Evolutionary conservation across 192 early-diverging fungal species (phyloP).

Genomic region (Backusella sp.): DNA sequence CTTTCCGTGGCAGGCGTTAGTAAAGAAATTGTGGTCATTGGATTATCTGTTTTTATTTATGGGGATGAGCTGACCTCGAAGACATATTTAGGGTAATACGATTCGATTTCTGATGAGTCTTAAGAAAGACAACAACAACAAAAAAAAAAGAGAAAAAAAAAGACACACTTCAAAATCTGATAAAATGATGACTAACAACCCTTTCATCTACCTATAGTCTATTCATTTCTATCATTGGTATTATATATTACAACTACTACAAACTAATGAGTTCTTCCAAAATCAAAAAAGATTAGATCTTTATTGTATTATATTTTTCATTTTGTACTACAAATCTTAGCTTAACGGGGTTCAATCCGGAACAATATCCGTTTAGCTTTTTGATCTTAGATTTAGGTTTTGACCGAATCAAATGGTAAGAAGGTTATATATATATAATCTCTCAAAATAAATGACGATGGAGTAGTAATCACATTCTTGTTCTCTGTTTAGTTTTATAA

Average conservation of each 20-base stretch:
- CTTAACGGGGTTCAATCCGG: conserved; percentile 1
- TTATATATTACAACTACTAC: conserved; percentile 43
- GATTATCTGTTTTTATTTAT: conserved; percentile 65
- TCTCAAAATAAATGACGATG: conserved; percentile 10
- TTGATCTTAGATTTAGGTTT: conserved; percentile 7
- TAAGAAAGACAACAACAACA: neutral
- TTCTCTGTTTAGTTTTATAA: conserved; percentile 1
- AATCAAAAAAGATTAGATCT: neutral
- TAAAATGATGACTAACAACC: neutral
- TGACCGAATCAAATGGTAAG: neutral
- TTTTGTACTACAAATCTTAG: conserved; percentile 3
- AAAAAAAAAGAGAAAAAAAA: neutral
- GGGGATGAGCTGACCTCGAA: conserved; percentile 65
- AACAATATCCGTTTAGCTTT: neutral
- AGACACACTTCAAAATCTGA: neutral
- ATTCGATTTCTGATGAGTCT: neutral
- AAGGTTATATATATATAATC: neutral
- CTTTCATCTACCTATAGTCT: neutral
- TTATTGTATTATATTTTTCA: neutral
- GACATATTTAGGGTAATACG: conserved; percentile 60
- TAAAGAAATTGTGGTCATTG: conserved; percentile 75
- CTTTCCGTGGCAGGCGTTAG: conserved; percentile 73
- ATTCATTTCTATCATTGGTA: conserved; percentile 44
- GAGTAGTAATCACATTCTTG: conserved; percentile 9
- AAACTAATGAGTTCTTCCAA: neutral